Conservation (phyloP, 2,329 filamentous ascomycete species). For the Boeremia exigua region DNA sequence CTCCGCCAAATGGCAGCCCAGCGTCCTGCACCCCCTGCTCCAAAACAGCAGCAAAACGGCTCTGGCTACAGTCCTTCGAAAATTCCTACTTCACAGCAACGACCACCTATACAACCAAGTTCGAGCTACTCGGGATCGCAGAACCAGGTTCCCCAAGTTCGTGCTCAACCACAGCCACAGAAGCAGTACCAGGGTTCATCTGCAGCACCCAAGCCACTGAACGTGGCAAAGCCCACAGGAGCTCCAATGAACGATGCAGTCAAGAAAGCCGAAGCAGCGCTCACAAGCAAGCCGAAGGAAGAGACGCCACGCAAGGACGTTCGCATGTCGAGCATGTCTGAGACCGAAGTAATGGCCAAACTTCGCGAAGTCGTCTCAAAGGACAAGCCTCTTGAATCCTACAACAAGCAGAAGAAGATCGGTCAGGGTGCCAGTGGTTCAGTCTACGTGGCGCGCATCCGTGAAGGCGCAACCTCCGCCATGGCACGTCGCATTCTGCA, state of each 20-base stretch:
- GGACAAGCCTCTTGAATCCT: slow-evolving; percentile 91
- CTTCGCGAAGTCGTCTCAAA: slow-evolving; percentile 94
- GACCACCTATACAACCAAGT: slow-evolving; percentile 55
- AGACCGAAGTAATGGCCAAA: slow-evolving; percentile 95
- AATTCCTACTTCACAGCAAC: slow-evolving; percentile 34
- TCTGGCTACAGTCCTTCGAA: slow-evolving; percentile 37
- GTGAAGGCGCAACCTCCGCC: slow-evolving; percentile 81
- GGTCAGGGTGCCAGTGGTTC: slow-evolving; percentile 97
- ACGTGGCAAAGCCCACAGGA: slow-evolving; percentile 56
- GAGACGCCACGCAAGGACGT: slow-evolving; percentile 85
- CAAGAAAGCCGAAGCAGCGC: slow-evolving; percentile 86
- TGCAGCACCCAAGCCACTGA: slow-evolving; percentile 62
- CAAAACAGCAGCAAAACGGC: slow-evolving; percentile 50
- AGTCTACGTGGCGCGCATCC: slow-evolving; percentile 96
- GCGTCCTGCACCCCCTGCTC: slow-evolving; percentile 80
- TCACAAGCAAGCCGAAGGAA: slow-evolving; percentile 74
- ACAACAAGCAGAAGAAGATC: slow-evolving; percentile 99
- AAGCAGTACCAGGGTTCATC: slow-evolving; percentile 52
- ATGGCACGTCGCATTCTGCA: slow-evolving; percentile 80
- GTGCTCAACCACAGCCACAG: slow-evolving; percentile 49
- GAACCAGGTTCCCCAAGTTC: slow-evolving; percentile 50
- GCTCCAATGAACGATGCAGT: slow-evolving; percentile 69
- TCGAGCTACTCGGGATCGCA: slow-evolving; percentile 43
- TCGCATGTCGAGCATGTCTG: slow-evolving; percentile 98
- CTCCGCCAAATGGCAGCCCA: slow-evolving; percentile 69